Conservation (phyloP, 495 filamentous ascomycete genomes). For the Aspergillus sclerotioniger region DNA sequence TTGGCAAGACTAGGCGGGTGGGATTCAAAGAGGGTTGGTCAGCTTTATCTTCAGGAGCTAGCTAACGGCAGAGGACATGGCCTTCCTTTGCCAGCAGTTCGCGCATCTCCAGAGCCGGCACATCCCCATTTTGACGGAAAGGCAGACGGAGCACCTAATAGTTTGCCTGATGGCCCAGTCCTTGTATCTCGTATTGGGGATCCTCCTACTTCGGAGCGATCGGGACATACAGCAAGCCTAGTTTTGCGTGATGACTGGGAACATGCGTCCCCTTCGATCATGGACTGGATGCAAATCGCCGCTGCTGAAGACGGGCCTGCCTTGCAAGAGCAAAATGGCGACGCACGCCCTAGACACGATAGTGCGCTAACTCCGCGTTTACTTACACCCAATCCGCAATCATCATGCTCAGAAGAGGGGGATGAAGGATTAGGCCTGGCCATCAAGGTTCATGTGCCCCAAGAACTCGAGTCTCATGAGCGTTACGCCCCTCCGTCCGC, state of each 20-base stretch:
- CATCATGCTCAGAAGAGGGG: slow-evolving; percentile 10
- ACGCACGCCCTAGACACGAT: slow-evolving; percentile 22
- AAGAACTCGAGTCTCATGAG: slow-evolving; percentile 25
- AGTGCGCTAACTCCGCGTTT: slow-evolving; percentile 28
- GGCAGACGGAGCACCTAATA: slow-evolving; percentile 23
- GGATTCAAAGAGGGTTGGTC: slow-evolving; percentile 53
- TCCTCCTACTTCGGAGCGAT: slow-evolving; percentile 18
- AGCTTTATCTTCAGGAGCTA: slow-evolving; percentile 53
- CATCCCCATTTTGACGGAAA: slow-evolving; percentile 9
- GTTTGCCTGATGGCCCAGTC: slow-evolving; percentile 39
- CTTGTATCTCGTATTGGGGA: slow-evolving; percentile 31
- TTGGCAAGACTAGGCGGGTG: slow-evolving; percentile 51
- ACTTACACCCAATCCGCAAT: slow-evolving; percentile 8
- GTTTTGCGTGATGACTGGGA: slow-evolving; percentile 51
- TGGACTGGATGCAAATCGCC: slow-evolving; percentile 53
- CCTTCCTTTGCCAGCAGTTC: slow-evolving; percentile 21
- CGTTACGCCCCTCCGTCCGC: slow-evolving; percentile 36
- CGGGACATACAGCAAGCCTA: slow-evolving; percentile 42
- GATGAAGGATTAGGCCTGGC: slow-evolving; percentile 36
- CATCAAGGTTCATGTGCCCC: slow-evolving; percentile 34
- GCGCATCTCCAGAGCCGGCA: slow-evolving; percentile 21
- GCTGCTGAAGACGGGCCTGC: slow-evolving; percentile 41
- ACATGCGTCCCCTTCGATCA: slow-evolving; percentile 55
- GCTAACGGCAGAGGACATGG: slow-evolving; percentile 34
- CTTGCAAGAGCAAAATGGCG: slow-evolving; percentile 15